Percentiles rank a stretch among this genome's conserved stretches.
Conservation (phyloP, 768 basidiomycete genomes). For the Coprinellus micaceus region DNA sequence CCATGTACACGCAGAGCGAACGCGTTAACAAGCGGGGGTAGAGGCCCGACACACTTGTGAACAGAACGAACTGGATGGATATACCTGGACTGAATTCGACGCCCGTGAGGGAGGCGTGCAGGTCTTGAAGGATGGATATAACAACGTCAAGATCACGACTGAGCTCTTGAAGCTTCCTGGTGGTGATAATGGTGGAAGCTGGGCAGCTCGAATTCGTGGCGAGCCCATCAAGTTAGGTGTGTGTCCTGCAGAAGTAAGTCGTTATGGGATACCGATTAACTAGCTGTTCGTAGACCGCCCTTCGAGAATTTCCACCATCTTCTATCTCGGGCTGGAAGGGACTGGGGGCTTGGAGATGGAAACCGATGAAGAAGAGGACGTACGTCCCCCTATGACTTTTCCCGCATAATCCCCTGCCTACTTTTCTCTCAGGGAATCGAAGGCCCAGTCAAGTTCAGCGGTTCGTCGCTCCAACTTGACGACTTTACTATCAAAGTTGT, state of each 20-base stretch:
- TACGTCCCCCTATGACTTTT: slow-evolving; percentile 29
- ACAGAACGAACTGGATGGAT: slow-evolving; percentile 77
- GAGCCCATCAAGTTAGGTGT: slow-evolving; percentile 67
- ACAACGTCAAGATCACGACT: slow-evolving; percentile 83
- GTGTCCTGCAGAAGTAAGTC: slow-evolving; percentile 17
- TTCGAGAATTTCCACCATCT: slow-evolving; percentile 73
- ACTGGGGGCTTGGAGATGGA: slow-evolving; percentile 80
- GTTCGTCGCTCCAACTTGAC: slow-evolving; percentile 74
- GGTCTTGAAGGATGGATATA: slow-evolving; percentile 72
- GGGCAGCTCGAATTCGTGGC: slow-evolving; percentile 83
- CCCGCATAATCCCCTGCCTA: not conserved
- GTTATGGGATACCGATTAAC: too few species aligned
- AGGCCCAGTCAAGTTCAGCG: slow-evolving; percentile 66
- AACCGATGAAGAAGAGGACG: slow-evolving; percentile 70
- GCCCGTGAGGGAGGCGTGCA: slow-evolving; percentile 83
- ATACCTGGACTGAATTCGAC: slow-evolving; percentile 88
- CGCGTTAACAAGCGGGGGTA: slow-evolving; percentile 21
- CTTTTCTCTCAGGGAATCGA: slow-evolving; percentile 59
- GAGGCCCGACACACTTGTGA: slow-evolving; percentile 85
- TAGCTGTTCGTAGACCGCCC: slow-evolving; percentile 31
- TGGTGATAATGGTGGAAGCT: slow-evolving; percentile 80
- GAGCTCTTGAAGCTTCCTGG: slow-evolving; percentile 84
- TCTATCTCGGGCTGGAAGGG: slow-evolving; percentile 87
- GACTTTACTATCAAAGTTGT: slow-evolving; percentile 77
- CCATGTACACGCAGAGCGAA: not conserved